phyloP scores from a whole-genome alignment of 257 asterid genomes.

The Scutellaria barbata region DNA sequence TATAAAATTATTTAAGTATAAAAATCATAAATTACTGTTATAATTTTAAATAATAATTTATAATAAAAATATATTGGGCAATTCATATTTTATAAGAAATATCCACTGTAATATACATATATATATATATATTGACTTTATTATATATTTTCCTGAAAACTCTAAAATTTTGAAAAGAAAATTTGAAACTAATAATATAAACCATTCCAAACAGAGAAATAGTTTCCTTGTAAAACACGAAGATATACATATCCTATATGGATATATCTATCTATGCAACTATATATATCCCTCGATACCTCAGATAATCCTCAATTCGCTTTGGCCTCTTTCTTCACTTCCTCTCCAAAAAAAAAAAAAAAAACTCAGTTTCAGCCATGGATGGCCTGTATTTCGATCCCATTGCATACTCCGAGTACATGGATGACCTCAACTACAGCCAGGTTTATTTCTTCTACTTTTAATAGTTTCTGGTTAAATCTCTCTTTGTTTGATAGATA shows the following conservation, averaged over 20 bases:
- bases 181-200: background rate
- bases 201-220: background rate
- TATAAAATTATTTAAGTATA: too few species aligned
- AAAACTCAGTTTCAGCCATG: constrained; percentile 21
- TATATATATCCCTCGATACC: constrained; percentile 18
- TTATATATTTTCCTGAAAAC: too few species aligned
- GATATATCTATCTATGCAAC: background rate
- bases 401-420: constrained; percentile 27
- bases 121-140: too few species aligned
- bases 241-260: background rate
- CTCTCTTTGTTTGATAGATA: background rate
- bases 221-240: constrained; percentile 21
- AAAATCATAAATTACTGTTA: too few species aligned
- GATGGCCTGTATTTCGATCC: background rate
- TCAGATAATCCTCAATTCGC: background rate
- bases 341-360: background rate
- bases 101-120: too few species aligned
- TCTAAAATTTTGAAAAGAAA: too few species aligned
- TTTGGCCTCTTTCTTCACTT: background rate
- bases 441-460: constrained; percentile 21
- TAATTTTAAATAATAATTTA: too few species aligned
- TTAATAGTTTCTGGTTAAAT: background rate
- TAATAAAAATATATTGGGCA: too few species aligned
- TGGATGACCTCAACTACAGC: constrained; percentile 41
- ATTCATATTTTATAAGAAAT: too few species aligned